Percentiles rank a stretch among this genome's conserved stretches.
Conservation (phyloP, 371 early-diverging fungal genomes). For the Hamiltosporidium tvaerminnensis region DNA sequence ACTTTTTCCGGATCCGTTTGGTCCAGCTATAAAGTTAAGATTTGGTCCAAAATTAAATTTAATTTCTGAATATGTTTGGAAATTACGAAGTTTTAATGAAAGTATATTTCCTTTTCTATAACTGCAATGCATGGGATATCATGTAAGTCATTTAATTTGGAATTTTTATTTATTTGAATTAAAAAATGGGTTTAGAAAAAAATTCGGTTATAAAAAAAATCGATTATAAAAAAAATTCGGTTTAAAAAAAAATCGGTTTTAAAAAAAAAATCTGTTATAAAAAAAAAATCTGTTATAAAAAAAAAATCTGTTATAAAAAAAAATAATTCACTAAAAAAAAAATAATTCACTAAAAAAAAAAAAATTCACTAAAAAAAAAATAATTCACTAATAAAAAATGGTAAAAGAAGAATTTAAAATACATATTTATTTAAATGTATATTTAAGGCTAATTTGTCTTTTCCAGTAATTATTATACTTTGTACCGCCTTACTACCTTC, state of each 20-base stretch:
- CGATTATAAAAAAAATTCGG: neutral
- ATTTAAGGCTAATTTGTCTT: no score
- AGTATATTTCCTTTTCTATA: neutral
- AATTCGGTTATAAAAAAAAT: neutral
- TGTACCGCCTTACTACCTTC: no score
- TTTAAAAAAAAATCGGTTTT: neutral
- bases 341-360: no score
- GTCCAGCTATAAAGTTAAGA: constrained; percentile 52
- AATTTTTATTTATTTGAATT: neutral
- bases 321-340: no score
- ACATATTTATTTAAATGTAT: no score
- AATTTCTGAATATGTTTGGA: neutral
- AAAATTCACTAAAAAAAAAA: no score
- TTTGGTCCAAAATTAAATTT: constrained; percentile 14
- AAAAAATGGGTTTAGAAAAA: neutral
- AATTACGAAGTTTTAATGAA: constrained; percentile 1
- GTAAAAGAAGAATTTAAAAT: no score
- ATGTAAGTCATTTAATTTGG: neutral
- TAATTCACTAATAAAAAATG: no score
- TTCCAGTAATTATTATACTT: no score
- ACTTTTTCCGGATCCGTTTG: constrained; percentile 83
- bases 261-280: neutral
- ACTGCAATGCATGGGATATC: neutral
- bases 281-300: neutral
- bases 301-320: neutral